Conservation (phyloP, 2,329 filamentous ascomycete species). For the Fusarium humuli region DNA sequence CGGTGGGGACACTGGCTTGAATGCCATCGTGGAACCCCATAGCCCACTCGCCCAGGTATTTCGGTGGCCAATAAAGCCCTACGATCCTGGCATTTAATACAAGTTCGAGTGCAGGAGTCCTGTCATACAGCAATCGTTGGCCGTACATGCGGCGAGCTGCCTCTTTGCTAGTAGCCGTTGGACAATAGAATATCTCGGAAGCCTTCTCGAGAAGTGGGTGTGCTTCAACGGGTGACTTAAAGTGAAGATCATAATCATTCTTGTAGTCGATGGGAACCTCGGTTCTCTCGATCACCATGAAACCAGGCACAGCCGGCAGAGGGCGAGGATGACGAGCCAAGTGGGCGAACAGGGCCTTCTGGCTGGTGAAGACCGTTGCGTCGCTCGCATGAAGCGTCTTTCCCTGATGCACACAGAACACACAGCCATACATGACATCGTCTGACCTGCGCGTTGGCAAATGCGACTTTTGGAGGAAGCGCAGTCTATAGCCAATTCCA, state of each 20-base stretch:
- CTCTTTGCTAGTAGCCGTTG: slow-evolving; percentile 59
- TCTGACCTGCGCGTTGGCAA: slow-evolving; percentile 62
- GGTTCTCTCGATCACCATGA: slow-evolving; percentile 60
- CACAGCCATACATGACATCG: slow-evolving; percentile 65
- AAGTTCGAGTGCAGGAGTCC: slow-evolving; percentile 59
- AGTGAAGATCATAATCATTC: slow-evolving; percentile 67
- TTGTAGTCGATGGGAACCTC: slow-evolving; percentile 54
- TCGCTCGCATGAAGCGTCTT: slow-evolving; percentile 65
- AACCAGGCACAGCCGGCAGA: slow-evolving; percentile 60
- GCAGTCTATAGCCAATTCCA: slow-evolving; percentile 62
- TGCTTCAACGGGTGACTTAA: slow-evolving; percentile 54
- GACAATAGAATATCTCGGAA: slow-evolving; percentile 56
- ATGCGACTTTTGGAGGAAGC: slow-evolving; percentile 68
- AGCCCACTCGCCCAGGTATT: slow-evolving; percentile 67
- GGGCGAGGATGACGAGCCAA: slow-evolving; percentile 66
- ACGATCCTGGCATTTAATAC: slow-evolving; percentile 62
- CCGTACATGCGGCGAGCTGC: slow-evolving; percentile 62
- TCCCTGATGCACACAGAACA: slow-evolving; percentile 65
- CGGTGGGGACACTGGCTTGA: slow-evolving; percentile 62
- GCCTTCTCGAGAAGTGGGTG: slow-evolving; percentile 58
- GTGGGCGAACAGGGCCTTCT: slow-evolving; percentile 65
- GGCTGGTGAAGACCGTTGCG: slow-evolving; percentile 67
- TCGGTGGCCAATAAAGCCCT: slow-evolving; percentile 63
- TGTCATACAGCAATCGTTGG: slow-evolving; percentile 59
- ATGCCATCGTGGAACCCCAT: slow-evolving; percentile 67